phyloP scores from a whole-genome alignment of 768 basidiomycete species.

The Trametes gibbosa region DNA sequence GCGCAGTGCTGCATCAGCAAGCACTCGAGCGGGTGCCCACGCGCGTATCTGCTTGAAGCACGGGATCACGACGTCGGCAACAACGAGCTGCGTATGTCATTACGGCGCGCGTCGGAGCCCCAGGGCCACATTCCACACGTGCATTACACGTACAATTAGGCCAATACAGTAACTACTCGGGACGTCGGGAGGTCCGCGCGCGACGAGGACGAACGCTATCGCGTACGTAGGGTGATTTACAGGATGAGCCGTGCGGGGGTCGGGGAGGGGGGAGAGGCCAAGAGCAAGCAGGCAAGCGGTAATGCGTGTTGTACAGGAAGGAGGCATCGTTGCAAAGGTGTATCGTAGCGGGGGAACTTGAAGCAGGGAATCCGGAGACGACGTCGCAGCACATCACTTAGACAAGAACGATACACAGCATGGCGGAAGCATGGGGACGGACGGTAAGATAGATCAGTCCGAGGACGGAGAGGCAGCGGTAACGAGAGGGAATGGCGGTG shows the following conservation, averaged over 20 bases:
- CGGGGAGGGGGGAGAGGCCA: background rate
- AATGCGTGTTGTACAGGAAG: background rate
- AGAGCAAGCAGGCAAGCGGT: background rate
- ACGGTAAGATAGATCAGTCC: background rate
- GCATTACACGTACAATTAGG: constrained; percentile 2
- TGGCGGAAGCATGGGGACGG: constrained; percentile 9
- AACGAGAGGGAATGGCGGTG: background rate
- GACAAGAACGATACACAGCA: constrained; percentile 17
- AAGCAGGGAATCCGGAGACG: background rate
- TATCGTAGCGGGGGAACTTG: background rate
- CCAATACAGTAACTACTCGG: background rate
- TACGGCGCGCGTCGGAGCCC: background rate
- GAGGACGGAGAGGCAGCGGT: too few species aligned
- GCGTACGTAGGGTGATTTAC: background rate
- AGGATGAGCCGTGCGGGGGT: background rate
- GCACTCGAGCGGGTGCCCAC: too few species aligned
- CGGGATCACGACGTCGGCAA: too few species aligned
- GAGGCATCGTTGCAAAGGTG: constrained; percentile 1
- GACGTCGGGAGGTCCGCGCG: too few species aligned
- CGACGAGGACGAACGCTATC: too few species aligned
- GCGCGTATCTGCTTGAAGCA: too few species aligned
- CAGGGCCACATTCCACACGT: background rate
- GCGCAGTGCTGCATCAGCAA: too few species aligned
- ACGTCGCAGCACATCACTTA: constrained; percentile 9
- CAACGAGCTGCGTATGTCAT: background rate